These are phyloP conservation scores for Bruguiera sexangula DNA, from an alignment of 345 rosid species.

Conservation along the genomic window DNA sequence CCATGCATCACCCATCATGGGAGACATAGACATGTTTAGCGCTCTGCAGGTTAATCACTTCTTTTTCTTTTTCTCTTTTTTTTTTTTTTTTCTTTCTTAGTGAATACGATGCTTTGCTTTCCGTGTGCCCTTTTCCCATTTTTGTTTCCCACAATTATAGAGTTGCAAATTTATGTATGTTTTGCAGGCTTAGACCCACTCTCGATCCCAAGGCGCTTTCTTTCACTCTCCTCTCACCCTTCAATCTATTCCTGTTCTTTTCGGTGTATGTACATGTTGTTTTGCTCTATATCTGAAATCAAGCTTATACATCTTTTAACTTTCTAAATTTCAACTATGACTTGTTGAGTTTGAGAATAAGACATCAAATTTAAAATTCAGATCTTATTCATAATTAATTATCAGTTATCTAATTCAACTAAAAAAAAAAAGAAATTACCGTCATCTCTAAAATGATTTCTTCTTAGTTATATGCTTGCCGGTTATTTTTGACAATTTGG, in stretches of 20 bases:
- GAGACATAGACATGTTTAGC: constrained; percentile 40
- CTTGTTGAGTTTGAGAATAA: too few species aligned
- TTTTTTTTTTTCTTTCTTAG: neutral
- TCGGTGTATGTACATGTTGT: neutral
- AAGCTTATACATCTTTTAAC: too few species aligned
- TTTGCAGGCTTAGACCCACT: constrained; percentile 16
- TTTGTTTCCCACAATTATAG: neutral
- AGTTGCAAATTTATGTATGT: neutral
- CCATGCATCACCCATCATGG: constrained; percentile 56
- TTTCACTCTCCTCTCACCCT: neutral
- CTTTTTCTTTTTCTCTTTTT: neutral
- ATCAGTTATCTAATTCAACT: too few species aligned
- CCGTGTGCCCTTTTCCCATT: constrained; percentile 16
- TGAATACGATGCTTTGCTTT: constrained; percentile 40
- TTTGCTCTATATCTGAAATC: too few species aligned
- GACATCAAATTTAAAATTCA: too few species aligned
- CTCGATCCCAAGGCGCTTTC: neutral
- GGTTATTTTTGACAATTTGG: too few species aligned
- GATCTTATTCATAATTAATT: too few species aligned
- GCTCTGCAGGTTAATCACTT: constrained; percentile 12
- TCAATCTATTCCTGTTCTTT: neutral
- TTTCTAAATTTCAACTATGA: too few species aligned
- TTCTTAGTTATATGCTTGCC: too few species aligned
- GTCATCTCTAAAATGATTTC: too few species aligned
- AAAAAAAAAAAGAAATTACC: too few species aligned